Evolutionary conservation across 2,329 filamentous ascomycete genomes (phyloP).

Genomic region (Phialophora tarda): DNA sequence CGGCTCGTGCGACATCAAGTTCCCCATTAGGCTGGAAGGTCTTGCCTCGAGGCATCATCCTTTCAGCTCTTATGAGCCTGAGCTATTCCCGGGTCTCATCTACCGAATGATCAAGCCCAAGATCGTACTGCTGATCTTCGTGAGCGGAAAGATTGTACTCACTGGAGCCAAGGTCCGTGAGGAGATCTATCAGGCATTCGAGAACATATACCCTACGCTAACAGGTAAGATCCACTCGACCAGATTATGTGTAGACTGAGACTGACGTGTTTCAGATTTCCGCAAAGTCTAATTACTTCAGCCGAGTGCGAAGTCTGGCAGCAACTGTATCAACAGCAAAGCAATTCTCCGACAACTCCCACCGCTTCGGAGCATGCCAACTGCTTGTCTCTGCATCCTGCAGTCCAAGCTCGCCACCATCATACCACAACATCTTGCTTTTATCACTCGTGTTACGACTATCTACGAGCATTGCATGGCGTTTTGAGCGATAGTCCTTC

Average conservation of each 20-base stretch:
- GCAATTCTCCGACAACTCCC: conserved; percentile 6
- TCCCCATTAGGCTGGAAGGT: conserved; percentile 95
- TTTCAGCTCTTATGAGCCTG: conserved; percentile 98
- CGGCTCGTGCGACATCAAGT: conserved; percentile 98
- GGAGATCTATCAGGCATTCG: conserved; percentile 96
- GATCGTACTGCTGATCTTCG: conserved; percentile 97
- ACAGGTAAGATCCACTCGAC: conserved; percentile 68
- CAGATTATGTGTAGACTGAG: background rate
- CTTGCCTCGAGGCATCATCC: conserved; percentile 97
- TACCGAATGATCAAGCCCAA: conserved; percentile 99
- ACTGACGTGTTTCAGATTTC: conserved; percentile 58
- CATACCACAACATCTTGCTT: conserved; percentile 29
- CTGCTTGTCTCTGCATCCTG: conserved; percentile 17
- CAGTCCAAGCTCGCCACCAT: conserved; percentile 14
- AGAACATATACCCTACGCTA: conserved; percentile 95
- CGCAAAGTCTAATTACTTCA: conserved; percentile 61
- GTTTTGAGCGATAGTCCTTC: conserved; percentile 37
- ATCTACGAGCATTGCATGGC: conserved; percentile 41
- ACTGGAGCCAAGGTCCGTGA: conserved; percentile 97
- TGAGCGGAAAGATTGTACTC: conserved; percentile 96
- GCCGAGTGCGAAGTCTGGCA: conserved; percentile 5
- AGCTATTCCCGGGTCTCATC: conserved; percentile 97
- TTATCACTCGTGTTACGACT: conserved; percentile 36
- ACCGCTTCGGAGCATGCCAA: conserved; percentile 22
- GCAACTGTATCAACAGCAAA: conserved; percentile 37